These are phyloP conservation scores for Trametes elegans DNA, from an alignment of 768 basidiomycete genomes.

Conservation along the genomic window DNA sequence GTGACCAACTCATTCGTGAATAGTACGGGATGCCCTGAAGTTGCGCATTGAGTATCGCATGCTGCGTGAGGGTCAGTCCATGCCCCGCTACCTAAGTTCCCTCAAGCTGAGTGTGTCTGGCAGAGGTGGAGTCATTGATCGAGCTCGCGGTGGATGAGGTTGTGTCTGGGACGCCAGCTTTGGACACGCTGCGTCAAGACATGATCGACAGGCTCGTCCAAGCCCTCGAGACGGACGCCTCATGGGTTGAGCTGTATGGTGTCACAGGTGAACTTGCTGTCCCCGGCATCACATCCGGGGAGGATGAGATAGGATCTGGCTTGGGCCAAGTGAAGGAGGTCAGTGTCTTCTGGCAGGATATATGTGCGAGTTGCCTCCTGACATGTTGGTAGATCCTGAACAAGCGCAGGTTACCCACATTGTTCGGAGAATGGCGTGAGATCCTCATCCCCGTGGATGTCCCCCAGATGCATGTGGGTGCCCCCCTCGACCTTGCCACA, in stretches of 20 bases:
- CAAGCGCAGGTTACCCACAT: constrained; percentile 40
- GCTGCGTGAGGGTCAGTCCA: constrained; percentile 69
- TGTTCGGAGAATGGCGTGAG: constrained; percentile 57
- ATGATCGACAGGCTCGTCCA: constrained; percentile 52
- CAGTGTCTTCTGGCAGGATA: background rate
- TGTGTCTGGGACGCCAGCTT: constrained; percentile 35
- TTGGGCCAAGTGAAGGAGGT: constrained; percentile 35
- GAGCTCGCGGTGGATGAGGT: constrained; percentile 46
- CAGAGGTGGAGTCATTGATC: constrained; percentile 70
- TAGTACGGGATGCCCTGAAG: constrained; percentile 61
- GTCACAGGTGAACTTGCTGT: constrained; percentile 69
- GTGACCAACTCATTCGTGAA: background rate
- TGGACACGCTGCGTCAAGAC: constrained; percentile 37
- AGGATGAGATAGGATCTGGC: constrained; percentile 28
- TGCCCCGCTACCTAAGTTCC: background rate
- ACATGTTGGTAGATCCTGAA: constrained; percentile 31
- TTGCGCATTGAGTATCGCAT: constrained; percentile 75
- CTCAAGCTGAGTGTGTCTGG: too few species aligned
- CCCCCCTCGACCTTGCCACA: background rate
- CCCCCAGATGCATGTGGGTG: constrained; percentile 71
- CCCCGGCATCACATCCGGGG: constrained; percentile 38
- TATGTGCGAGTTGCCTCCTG: background rate
- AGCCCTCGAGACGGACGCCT: constrained; percentile 57
- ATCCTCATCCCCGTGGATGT: constrained; percentile 85
- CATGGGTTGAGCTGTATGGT: constrained; percentile 70